These are phyloP conservation scores for Penicillium verhagenii DNA, from an alignment of 495 filamentous ascomycete species.

Conservation along the genomic window DNA sequence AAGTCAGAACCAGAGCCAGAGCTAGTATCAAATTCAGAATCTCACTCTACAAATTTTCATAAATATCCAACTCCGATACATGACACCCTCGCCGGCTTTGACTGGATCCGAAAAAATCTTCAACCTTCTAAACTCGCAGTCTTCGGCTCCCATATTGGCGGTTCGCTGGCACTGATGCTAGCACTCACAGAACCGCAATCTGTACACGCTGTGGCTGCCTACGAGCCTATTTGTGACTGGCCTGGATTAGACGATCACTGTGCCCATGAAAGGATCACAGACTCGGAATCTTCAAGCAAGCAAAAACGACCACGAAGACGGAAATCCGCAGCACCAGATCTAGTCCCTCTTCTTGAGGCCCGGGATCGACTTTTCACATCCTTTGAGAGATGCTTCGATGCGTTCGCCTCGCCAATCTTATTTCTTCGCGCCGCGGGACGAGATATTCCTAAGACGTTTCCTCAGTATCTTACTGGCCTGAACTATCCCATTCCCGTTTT, in stretches of 20 bases:
- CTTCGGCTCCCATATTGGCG: slow-evolving; percentile 55
- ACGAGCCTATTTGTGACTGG: slow-evolving; percentile 45
- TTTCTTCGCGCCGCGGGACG: slow-evolving; percentile 54
- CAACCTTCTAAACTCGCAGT: slow-evolving; percentile 40
- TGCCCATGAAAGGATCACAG: not conserved
- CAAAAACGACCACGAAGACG: slow-evolving; percentile 11
- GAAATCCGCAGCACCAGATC: slow-evolving; percentile 26
- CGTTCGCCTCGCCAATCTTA: slow-evolving; percentile 58
- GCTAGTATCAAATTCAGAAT: not conserved
- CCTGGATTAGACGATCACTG: slow-evolving; percentile 40
- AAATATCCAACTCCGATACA: slow-evolving; percentile 43
- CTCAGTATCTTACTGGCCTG: slow-evolving; percentile 34
- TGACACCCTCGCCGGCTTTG: slow-evolving; percentile 40
- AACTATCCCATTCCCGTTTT: slow-evolving; percentile 38
- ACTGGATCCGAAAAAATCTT: slow-evolving; percentile 37
- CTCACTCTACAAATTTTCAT: slow-evolving; percentile 10
- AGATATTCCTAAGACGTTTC: slow-evolving; percentile 36
- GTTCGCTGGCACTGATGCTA: slow-evolving; percentile 56
- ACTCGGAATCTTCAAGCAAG: not conserved
- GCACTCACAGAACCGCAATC: slow-evolving; percentile 55
- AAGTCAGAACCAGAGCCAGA: not conserved
- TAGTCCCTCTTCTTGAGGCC: slow-evolving; percentile 37
- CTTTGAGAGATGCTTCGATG: slow-evolving; percentile 53
- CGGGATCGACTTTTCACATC: slow-evolving; percentile 44
- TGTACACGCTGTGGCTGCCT: slow-evolving; percentile 34